Percentiles rank a stretch among this genome's conserved stretches.
Evolutionary conservation across 2,329 filamentous ascomycete genomes (phyloP).

Genomic region (Fusarium sambucinum): DNA sequence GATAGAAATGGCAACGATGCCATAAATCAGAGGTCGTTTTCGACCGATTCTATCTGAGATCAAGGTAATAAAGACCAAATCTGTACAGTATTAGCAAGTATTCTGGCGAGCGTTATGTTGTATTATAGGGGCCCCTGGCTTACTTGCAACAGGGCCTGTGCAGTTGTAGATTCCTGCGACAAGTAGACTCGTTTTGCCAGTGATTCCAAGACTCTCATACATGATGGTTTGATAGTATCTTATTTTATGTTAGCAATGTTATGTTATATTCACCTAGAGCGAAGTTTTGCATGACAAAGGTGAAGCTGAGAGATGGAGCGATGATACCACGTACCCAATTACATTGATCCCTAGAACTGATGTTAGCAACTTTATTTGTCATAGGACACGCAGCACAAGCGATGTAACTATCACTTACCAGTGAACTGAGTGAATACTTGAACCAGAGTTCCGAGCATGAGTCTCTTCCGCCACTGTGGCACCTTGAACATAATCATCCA

Average conservation of each 20-base stretch:
- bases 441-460: conserved; percentile 69
- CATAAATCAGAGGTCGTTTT: conserved; percentile 73
- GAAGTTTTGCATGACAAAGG: background rate
- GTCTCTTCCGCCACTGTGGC: conserved; percentile 65
- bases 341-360: conserved; percentile 59
- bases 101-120: background rate
- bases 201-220: conserved; percentile 64
- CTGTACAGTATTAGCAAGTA: conserved; percentile 35
- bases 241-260: background rate
- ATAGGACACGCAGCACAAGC: background rate
- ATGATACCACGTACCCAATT: conserved; percentile 54
- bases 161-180: conserved; percentile 72
- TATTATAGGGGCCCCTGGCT: background rate
- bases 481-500: conserved; percentile 69
- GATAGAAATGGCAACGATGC: conserved; percentile 67
- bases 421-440: conserved; percentile 69
- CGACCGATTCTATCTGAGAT: conserved; percentile 72
- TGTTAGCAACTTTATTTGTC: background rate
- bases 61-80: conserved; percentile 68
- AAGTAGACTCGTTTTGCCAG: conserved; percentile 63
- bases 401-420: conserved; percentile 40
- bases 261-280: background rate
- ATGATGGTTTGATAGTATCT: conserved; percentile 65
- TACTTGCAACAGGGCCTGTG: conserved; percentile 64
- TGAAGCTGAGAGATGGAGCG: background rate